These are phyloP conservation scores for Colletotrichum ledebouriae DNA, from an alignment of 2,329 filamentous ascomycete genomes.

Conservation along the genomic window DNA sequence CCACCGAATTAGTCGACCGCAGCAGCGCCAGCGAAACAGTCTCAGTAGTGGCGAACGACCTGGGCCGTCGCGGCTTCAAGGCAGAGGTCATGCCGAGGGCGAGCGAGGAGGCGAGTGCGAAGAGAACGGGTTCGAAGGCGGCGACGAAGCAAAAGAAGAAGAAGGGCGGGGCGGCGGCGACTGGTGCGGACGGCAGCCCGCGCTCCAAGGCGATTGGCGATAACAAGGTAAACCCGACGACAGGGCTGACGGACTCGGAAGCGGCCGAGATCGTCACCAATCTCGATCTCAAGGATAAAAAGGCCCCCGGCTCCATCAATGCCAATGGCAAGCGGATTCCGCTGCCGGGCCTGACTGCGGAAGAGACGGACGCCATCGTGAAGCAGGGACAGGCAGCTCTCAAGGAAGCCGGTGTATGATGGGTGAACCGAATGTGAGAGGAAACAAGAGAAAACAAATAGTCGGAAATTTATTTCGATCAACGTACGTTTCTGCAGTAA, in stretches of 20 bases:
- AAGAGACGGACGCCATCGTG: slow-evolving; percentile 39
- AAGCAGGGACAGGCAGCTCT: slow-evolving; percentile 39
- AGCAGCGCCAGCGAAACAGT: slow-evolving; percentile 2
- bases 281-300: slow-evolving; percentile 35
- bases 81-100: background rate
- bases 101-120: background rate
- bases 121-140: slow-evolving; percentile 4
- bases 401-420: slow-evolving; percentile 37
- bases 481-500: too few relatives aligned
- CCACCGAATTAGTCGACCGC: slow-evolving; percentile 14
- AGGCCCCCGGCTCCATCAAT: slow-evolving; percentile 30
- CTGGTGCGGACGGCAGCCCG: background rate
- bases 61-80: slow-evolving; percentile 14
- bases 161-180: background rate
- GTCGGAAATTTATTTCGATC: too few relatives aligned
- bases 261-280: slow-evolving; percentile 36
- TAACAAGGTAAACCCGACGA: slow-evolving; percentile 33
- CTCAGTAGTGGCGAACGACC: slow-evolving; percentile 5
- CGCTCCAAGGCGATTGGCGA: slow-evolving; percentile 27
- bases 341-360: slow-evolving; percentile 30
- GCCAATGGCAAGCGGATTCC: slow-evolving; percentile 36
- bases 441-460: background rate
- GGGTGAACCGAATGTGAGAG: background rate
- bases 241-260: slow-evolving; percentile 36
- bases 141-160: slow-evolving; percentile 10